Base-by-base conservation (phyloP, 495 filamentous ascomycete species). In the Paragyromitra xinjiangensis region DNA sequence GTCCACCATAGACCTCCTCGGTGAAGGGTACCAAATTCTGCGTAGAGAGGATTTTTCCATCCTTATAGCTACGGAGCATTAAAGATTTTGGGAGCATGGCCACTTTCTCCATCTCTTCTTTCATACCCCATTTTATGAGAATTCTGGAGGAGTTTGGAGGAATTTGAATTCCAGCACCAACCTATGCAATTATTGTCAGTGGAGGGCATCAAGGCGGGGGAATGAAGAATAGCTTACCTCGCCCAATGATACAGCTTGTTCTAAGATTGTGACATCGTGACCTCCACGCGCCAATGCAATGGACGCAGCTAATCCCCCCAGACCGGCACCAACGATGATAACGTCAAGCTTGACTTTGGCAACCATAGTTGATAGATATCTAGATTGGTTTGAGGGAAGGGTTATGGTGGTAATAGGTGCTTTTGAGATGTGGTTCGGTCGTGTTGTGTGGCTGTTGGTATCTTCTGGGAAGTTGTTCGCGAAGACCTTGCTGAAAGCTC, bases 231-330 rank as follows among this genome's bases (percentile, higher is more conserved):
- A 62, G 85, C 86, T 14, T 83, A 88, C 88, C 80, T 88, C 87
- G 42, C 83, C 82, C 1, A 89, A 78, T 14, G 82, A 73, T 6
- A 64, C 44, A 5, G 86, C 82, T 75, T 87, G 84, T 66, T 89
- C 88, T 26, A 87, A 81, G 9, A 89, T 82, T 0, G 83, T 86
- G 6, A 89, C 85, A 0, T 75, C 71, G 45, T 89, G 85, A 7
- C 87, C 87, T 11, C 78, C 78, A 29, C 69, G 81, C 22, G 83
- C 78, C 16, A 87, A 82, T 2, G 85, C 86, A 76, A 89, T 86
- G 9, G 88, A 85, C 24, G 85, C 84, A 42, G 87, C 83, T 11
- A 89, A 77, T 39, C 88, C 88, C 9, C 87, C 87, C 0, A 89
- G 80, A 0, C 87, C 87, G 26, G 86, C 87, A 2, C 87, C 87